Evolutionary conservation across 805 yeast genomes (phyloP).

Genomic region (Hemisphaericaspora nanyangensis): DNA sequence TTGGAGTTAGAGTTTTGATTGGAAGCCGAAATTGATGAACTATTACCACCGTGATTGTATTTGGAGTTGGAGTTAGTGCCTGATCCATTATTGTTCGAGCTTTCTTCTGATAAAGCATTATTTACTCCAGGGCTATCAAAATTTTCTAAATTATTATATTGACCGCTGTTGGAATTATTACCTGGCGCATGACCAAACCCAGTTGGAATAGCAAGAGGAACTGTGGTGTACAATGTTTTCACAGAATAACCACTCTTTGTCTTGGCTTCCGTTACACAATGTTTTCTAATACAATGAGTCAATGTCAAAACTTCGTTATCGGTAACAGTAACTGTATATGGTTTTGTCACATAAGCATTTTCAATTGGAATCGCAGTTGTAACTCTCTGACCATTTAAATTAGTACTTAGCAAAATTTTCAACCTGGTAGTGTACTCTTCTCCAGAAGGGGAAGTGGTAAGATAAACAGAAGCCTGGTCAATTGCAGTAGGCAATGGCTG

Average conservation of each 20-base stretch:
- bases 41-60: too few relatives aligned
- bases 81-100: too few relatives aligned
- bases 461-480: background rate
- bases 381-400: background rate
- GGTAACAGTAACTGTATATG: background rate
- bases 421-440: background rate
- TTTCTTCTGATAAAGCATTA: too few relatives aligned
- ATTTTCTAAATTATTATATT: too few relatives aligned
- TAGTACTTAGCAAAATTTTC: background rate
- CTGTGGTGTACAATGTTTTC: background rate
- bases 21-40: too few relatives aligned
- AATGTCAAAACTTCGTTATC: background rate
- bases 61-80: too few relatives aligned
- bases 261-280: background rate
- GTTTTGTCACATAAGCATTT: slow-evolving; percentile 1
- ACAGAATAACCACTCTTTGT: background rate
- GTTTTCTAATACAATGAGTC: background rate
- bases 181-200: background rate
- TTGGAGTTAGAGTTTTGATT: too few relatives aligned
- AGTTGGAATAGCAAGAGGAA: background rate
- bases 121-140: too few relatives aligned
- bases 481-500: background rate
- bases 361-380: slow-evolving; percentile 1
- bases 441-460: background rate
- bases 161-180: too few relatives aligned